These are phyloP conservation scores for Penicillium aurantiogriseum DNA, from an alignment of 2,329 filamentous ascomycete genomes.

Conservation along the genomic window DNA sequence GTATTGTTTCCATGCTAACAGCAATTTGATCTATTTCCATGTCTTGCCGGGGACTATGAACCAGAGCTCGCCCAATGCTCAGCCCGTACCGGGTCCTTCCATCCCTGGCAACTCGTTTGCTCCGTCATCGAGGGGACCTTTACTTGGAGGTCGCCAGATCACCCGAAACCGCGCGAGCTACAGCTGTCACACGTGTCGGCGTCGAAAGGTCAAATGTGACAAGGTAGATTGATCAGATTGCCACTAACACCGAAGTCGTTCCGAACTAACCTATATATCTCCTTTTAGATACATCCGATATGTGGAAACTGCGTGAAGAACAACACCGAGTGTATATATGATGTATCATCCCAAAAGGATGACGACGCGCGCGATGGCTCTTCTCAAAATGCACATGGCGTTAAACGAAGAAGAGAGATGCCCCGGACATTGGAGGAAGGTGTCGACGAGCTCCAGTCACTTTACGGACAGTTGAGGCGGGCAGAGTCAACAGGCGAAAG, in stretches of 20 bases:
- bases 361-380: slow-evolving; percentile 13
- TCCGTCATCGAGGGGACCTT: slow-evolving; percentile 12
- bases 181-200: slow-evolving; percentile 48
- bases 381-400: slow-evolving; percentile 26
- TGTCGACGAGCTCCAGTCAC: slow-evolving; percentile 34
- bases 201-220: slow-evolving; percentile 50
- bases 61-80: slow-evolving; percentile 8
- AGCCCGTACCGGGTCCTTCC: slow-evolving; percentile 6
- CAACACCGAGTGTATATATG: slow-evolving; percentile 44
- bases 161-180: slow-evolving; percentile 50
- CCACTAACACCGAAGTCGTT: background rate
- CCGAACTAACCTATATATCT: background rate
- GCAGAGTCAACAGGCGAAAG: slow-evolving; percentile 27
- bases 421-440: slow-evolving; percentile 31
- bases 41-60: slow-evolving; percentile 15
- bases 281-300: slow-evolving; percentile 41
- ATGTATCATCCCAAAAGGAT: slow-evolving; percentile 33
- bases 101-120: slow-evolving; percentile 6
- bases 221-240: slow-evolving; percentile 29
- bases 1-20: background rate
- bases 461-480: slow-evolving; percentile 31
- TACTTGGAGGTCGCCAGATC: slow-evolving; percentile 42
- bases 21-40: background rate
- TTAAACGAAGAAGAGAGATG: slow-evolving; percentile 37
- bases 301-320: slow-evolving; percentile 49